Conservation (phyloP, 208 protist genomes). For the Wallacemonas sp. region DNA sequence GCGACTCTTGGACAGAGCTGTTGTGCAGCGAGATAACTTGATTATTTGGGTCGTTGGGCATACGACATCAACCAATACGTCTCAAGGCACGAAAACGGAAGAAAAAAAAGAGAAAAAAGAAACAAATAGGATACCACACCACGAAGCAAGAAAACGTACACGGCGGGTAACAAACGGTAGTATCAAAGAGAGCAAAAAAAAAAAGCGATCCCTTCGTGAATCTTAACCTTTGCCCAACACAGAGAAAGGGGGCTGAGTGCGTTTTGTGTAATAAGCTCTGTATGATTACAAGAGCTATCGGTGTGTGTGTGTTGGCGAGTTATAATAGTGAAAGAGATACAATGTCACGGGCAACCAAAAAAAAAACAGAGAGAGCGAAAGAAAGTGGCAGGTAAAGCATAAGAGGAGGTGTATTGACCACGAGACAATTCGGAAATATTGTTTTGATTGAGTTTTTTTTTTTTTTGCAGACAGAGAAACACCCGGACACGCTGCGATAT, state of each 20-base stretch:
- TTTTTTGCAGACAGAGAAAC: too few species aligned
- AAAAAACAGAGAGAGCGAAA: slow-evolving; percentile 7
- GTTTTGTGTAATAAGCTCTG: too few species aligned
- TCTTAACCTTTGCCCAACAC: too few species aligned
- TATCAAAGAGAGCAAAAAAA: not conserved
- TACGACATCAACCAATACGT: not conserved
- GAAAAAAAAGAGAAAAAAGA: slow-evolving; percentile 10
- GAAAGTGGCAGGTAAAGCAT: not conserved
- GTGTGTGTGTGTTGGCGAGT: not conserved
- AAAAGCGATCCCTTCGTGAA: not conserved
- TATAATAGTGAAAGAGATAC: not conserved
- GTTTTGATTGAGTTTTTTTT: too few species aligned
- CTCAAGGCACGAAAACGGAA: not conserved
- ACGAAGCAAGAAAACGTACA: too few species aligned
- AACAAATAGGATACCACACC: slow-evolving; percentile 13
- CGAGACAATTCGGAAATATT: too few species aligned
- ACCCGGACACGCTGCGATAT: too few species aligned
- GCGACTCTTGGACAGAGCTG: not conserved
- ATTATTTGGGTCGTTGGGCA: not conserved
- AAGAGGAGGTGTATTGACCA: not conserved
- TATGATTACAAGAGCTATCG: not conserved
- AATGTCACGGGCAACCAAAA: too few species aligned
- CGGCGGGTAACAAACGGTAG: too few species aligned
- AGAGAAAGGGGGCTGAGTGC: too few species aligned
- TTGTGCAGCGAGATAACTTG: slow-evolving; percentile 2